These are phyloP conservation scores for Cucurbita moschata DNA, from an alignment of 306 rosid species.

Conservation along the genomic window DNA sequence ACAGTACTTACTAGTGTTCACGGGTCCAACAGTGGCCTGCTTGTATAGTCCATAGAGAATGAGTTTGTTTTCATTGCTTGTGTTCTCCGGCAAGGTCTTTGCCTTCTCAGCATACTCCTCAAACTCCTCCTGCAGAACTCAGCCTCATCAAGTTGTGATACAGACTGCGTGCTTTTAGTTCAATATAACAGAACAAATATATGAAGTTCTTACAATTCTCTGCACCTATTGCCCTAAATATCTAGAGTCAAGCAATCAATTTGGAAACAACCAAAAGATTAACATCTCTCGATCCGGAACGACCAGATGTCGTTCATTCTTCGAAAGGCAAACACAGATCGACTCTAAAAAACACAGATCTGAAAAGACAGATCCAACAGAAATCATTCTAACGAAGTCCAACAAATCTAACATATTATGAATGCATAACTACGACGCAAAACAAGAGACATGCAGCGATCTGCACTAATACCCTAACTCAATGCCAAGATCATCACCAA, in stretches of 20 bases:
- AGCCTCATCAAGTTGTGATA: neutral
- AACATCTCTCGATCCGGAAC: neutral
- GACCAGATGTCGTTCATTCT: neutral
- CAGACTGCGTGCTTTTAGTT: neutral
- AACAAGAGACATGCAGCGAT: neutral
- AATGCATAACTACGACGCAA: neutral
- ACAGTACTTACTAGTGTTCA: slow-evolving; percentile 45
- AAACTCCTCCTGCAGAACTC: slow-evolving; percentile 74
- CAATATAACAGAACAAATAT: neutral
- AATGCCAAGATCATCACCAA: neutral
- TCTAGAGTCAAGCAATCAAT: neutral
- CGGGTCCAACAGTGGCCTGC: slow-evolving; percentile 84
- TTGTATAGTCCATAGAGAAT: slow-evolving; percentile 82
- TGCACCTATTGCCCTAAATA: neutral
- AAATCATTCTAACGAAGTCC: neutral
- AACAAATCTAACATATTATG: neutral
- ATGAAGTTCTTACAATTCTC: neutral
- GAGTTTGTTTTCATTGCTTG: slow-evolving; percentile 60
- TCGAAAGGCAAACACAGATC: neutral
- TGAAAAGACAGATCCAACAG: neutral
- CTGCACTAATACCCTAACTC: neutral
- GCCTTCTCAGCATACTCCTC: slow-evolving; percentile 74
- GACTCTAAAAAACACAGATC: neutral
- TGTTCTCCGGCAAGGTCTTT: slow-evolving; percentile 49
- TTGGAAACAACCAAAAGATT: neutral